phyloP scores from a whole-genome alignment of 257 asterid species.

The Rehmannia glutinosa region DNA sequence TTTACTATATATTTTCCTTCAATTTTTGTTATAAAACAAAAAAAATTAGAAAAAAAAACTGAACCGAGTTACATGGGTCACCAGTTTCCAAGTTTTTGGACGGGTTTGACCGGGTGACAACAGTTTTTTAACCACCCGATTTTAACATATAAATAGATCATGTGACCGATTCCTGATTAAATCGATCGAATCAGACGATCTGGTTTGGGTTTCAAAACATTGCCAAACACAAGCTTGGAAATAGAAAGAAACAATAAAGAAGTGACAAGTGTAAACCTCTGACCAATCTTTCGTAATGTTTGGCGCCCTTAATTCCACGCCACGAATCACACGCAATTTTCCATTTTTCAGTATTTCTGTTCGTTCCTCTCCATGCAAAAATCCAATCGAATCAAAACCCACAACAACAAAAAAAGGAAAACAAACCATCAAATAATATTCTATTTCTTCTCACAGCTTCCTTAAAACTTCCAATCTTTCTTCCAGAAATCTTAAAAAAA shows the following conservation, averaged over 20 bases:
- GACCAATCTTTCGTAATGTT: constrained; percentile 9
- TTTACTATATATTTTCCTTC: too few relatives aligned
- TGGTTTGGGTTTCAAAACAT: too few relatives aligned
- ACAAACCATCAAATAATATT: neutral
- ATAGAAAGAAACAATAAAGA: neutral
- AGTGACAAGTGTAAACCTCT: constrained; percentile 1
- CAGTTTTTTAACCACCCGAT: too few relatives aligned
- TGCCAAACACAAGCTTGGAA: neutral
- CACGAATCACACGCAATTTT: constrained; percentile 31
- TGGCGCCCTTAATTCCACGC: constrained; percentile 44
- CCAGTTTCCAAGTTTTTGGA: too few relatives aligned
- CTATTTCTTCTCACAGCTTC: neutral
- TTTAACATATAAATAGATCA: too few relatives aligned
- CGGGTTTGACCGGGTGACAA: too few relatives aligned
- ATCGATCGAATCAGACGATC: too few relatives aligned
- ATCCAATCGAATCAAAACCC: neutral
- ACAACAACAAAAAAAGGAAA: neutral
- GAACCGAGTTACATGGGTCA: too few relatives aligned
- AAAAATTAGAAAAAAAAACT: too few relatives aligned
- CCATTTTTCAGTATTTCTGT: neutral
- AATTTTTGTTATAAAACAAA: too few relatives aligned
- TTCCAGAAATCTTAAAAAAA: neutral
- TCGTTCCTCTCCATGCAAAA: constrained; percentile 12
- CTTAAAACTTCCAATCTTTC: neutral
- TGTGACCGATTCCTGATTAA: too few relatives aligned